Base-by-base conservation (phyloP, 768 basidiomycete species). In the Psilocybe azurescens region DNA sequence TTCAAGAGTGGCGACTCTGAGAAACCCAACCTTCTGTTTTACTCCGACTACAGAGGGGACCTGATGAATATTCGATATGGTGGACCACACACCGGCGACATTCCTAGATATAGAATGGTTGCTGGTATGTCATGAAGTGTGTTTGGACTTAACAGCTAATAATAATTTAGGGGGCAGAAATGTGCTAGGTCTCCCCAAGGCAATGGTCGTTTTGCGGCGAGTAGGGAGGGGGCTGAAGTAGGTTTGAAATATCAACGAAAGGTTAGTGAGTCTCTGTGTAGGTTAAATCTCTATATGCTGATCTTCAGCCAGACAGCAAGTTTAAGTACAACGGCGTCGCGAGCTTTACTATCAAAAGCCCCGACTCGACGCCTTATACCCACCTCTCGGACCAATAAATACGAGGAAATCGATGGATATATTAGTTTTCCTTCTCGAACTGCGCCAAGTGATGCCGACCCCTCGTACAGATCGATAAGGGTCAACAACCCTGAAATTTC, bases 1-100 rank as follows among this genome's bases (percentile, higher is more conserved):
- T 61, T 67, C 69, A 41, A 48, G 39, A 16, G 29, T 32, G 38
- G 36, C 5, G 61, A 65, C 41, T 14, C 13, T 33, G 70, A 70
- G 67, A 72, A 56, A 13, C 65, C 72, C 18, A 73, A 75, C 49
- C 73, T 67, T 30, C 58, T 76, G 8, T 92, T 84, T 74, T 91
- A 83, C 70, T 86, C 85, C 11, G 91, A 93, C 70, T 79, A 81
- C 53, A 85, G 83, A 66, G 90, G 90, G 2, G 91, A 93, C 71
- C 63, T 73, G 48, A 75, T 87, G 56, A 92, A 90, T 69, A 73
- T 90, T 33, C 81, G 81, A 47, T 93, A 90, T 67, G 91, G 89
- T n/a, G 76, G 85, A 3, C 67, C 90, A 33, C 79, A 90, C 68
- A 70, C 81, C 30, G 81, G 87, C 14, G 84, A 89, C 66, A 74